These are phyloP conservation scores for Jaapia argillacea DNA, from an alignment of 768 basidiomycete genomes.

Conservation along the genomic window DNA sequence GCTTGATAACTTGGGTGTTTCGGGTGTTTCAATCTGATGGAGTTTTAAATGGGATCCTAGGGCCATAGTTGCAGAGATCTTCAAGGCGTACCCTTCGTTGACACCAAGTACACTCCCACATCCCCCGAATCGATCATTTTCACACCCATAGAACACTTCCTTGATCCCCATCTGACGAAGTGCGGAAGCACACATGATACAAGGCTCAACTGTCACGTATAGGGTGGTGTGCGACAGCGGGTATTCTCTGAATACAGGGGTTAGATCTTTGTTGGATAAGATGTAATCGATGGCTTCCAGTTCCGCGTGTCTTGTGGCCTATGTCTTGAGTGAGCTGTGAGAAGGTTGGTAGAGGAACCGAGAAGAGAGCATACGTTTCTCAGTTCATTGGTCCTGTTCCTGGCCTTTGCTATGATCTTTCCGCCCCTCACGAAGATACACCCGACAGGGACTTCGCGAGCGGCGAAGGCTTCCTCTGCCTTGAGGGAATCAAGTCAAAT, in stretches of 20 bases:
- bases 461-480: constrained; percentile 80
- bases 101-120: constrained; percentile 92
- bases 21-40: constrained; percentile 33
- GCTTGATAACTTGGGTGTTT: constrained; percentile 68
- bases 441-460: constrained; percentile 91
- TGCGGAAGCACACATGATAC: constrained; percentile 98
- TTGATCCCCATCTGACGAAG: constrained; percentile 89
- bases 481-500: constrained; percentile 14
- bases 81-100: constrained; percentile 50
- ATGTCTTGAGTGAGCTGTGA: neutral
- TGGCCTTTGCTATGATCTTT: constrained; percentile 70
- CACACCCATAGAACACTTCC: constrained; percentile 87
- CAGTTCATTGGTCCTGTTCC: constrained; percentile 93
- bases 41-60: constrained; percentile 1
- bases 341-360: neutral
- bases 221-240: constrained; percentile 75
- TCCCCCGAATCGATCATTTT: constrained; percentile 93
- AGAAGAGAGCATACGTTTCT: constrained; percentile 53
- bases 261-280: constrained; percentile 49
- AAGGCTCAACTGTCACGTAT: constrained; percentile 98
- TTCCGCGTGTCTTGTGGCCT: constrained; percentile 97
- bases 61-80: neutral
- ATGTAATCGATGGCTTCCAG: constrained; percentile 93
- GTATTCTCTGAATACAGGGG: constrained; percentile 37
- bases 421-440: constrained; percentile 85